Base-by-base conservation (phyloP, 768 basidiomycete genomes). In the Dentipellis sp. region DNA sequence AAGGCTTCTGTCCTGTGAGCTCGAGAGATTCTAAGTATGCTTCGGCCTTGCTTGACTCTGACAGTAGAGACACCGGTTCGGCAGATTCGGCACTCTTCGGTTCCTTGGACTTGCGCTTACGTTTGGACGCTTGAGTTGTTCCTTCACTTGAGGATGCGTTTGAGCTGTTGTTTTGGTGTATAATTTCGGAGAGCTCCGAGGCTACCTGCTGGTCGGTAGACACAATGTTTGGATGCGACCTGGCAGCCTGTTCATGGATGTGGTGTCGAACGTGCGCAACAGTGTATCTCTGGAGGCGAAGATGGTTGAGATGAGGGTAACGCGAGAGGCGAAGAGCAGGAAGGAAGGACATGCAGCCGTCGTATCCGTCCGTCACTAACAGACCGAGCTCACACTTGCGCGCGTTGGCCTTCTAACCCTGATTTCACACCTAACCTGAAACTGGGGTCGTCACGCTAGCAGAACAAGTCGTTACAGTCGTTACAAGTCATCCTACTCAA, bases 1-100 rank as follows among this genome's bases (percentile, higher is more conserved):
- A 78, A 7, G 86, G 74, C 23, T 75, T 69, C 29, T 72, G 64
- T 22, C 75, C 74, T 34, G 74, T 69, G 19, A 72, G 69, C 45
- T 72, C 71, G 46, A 86, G 71, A 29, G 75, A 71, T n/a, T 80
- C 71, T 14, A 90, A 77, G 63, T 80, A 82, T 37, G 74, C 70
- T 55, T 82, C 77, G 4, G 86, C 69, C 58, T 74, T 77, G 40
- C 72, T 78, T 23, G 75, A 66, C 38, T 73, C 72, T 23, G 77
- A 63, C 12, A 72, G 59, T 55, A 59, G 45, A n/a, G 63, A 54
- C 19, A 55, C 53, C 7, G 39, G 22, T 16, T 14, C 23, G 29
- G n/a, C 14, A 16, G 21, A 48, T 48, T n/a, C 51, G 16, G 37
- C 16, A 12, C 12, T 21, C 17, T 16, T 22, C 17, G n/a, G 8